A percentile compares a stretch with the other conserved stretches of the same genome.
These are phyloP conservation scores for Cucurbita pepo DNA, from an alignment of 306 rosid genomes.

Conservation along the genomic window DNA sequence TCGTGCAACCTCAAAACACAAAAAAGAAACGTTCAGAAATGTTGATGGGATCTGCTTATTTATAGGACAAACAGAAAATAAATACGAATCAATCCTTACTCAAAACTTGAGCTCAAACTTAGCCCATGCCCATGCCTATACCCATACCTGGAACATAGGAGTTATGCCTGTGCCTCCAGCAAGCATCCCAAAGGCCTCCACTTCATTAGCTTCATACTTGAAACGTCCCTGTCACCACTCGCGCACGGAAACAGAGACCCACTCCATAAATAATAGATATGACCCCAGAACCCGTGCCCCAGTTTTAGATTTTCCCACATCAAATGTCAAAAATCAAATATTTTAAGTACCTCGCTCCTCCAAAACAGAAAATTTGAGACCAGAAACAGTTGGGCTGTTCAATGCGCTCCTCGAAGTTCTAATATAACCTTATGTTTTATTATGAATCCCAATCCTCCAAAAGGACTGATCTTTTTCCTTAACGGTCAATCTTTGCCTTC, in stretches of 20 bases:
- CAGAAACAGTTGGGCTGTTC: not conserved
- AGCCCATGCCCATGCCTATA: not conserved
- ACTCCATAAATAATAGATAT: not conserved
- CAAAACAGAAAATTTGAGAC: not conserved
- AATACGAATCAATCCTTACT: not conserved
- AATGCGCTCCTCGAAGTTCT: not conserved
- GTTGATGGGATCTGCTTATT: no score
- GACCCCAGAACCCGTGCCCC: not conserved
- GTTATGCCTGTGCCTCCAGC: constrained; percentile 86
- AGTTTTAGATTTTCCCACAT: not conserved
- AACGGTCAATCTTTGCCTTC: not conserved
- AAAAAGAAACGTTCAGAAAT: not conserved
- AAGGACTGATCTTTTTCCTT: not conserved
- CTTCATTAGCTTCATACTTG: constrained; percentile 50
- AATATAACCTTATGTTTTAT: not conserved
- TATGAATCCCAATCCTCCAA: not conserved
- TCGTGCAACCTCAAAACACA: constrained; percentile 27
- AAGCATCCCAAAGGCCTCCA: constrained; percentile 54
- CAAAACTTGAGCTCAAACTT: not conserved
- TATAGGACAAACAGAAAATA: not conserved
- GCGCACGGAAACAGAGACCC: not conserved
- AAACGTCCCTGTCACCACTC: constrained; percentile 41
- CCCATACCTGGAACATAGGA: constrained; percentile 72
- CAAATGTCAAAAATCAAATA: not conserved
- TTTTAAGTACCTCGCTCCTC: not conserved